Percentiles rank a stretch among this genome's conserved stretches.
Conservation (phyloP, 2,329 filamentous ascomycete genomes). For the Aspergillus pseudoglaucus region DNA sequence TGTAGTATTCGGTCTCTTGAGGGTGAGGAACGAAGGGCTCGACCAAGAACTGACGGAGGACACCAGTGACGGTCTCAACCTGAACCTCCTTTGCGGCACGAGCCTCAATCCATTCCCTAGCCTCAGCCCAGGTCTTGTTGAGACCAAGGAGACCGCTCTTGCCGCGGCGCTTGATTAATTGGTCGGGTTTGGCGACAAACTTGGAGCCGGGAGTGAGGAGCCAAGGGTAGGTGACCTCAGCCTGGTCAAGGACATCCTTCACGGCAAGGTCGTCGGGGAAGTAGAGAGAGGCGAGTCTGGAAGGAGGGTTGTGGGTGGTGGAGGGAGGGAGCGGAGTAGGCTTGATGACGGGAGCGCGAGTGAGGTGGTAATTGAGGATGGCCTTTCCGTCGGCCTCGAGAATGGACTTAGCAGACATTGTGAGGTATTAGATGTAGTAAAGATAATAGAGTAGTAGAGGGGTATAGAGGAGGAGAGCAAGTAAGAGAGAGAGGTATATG, state of each 20-base stretch:
- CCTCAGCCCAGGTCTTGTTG: conserved; percentile 96
- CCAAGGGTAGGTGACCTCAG: conserved; percentile 96
- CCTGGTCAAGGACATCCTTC: conserved; percentile 82
- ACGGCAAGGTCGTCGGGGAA: conserved; percentile 85
- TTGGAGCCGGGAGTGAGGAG: conserved; percentile 73
- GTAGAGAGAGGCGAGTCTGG: conserved; percentile 84
- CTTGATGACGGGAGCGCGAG: conserved; percentile 95
- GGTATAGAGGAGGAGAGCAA: conserved; percentile 8
- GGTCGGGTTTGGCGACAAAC: conserved; percentile 98
- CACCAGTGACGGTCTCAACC: conserved; percentile 86
- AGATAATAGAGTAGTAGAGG: conserved; percentile 19
- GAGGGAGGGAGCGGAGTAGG: conserved; percentile 81
- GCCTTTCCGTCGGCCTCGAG: conserved; percentile 99
- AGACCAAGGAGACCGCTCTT: conserved; percentile 95
- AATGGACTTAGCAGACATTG: conserved; percentile 94
- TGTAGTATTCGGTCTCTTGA: conserved; percentile 96
- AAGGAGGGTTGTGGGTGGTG: conserved; percentile 82
- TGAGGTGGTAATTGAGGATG: conserved; percentile 99
- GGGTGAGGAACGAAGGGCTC: conserved; percentile 98
- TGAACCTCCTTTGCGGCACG: conserved; percentile 85
- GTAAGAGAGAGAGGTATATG: conserved; percentile 2
- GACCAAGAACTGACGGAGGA: conserved; percentile 90
- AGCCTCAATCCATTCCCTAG: conserved; percentile 86
- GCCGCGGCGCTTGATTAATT: conserved; percentile 98
- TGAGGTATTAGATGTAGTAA: conserved; percentile 24